These are phyloP conservation scores for Neofusicoccum umdonicola DNA, from an alignment of 2,329 filamentous ascomycete species.

Conservation along the genomic window DNA sequence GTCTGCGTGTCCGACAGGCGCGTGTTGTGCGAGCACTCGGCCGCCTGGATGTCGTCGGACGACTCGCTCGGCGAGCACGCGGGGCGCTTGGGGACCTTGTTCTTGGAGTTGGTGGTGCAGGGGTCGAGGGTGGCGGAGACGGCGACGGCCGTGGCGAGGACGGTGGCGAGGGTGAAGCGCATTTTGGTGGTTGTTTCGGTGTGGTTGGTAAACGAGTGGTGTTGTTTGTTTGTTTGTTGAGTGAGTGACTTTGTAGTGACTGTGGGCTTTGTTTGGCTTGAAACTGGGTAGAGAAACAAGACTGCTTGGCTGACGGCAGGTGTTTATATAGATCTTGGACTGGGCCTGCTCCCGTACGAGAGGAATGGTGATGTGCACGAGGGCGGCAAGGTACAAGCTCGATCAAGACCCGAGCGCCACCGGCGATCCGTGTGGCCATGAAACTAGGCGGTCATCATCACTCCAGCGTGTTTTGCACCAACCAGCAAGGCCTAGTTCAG, in stretches of 20 bases:
- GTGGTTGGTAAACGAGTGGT: not conserved
- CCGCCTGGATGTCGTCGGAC: slow-evolving; percentile 41
- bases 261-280: not conserved
- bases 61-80: slow-evolving; percentile 26
- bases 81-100: slow-evolving; percentile 28
- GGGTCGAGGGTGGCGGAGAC: slow-evolving; percentile 37
- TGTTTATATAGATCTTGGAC: slow-evolving; percentile 2
- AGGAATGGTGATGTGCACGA: not conserved
- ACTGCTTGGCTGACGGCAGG: not conserved
- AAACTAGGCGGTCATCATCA: not conserved
- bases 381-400: not conserved
- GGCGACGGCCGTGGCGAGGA: slow-evolving; percentile 17
- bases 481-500: not conserved
- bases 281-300: not conserved
- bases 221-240: not conserved
- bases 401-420: not conserved
- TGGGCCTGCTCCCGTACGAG: not conserved
- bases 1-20: slow-evolving; percentile 36
- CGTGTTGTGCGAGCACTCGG: slow-evolving; percentile 44
- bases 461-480: not conserved
- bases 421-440: not conserved
- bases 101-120: slow-evolving; percentile 38
- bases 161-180: slow-evolving; percentile 17
- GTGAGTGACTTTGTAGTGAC: not conserved
- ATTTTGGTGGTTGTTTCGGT: not conserved